phyloP scores from a whole-genome alignment of 139 green algal genomes.

The Coelastrella sp. region DNA sequence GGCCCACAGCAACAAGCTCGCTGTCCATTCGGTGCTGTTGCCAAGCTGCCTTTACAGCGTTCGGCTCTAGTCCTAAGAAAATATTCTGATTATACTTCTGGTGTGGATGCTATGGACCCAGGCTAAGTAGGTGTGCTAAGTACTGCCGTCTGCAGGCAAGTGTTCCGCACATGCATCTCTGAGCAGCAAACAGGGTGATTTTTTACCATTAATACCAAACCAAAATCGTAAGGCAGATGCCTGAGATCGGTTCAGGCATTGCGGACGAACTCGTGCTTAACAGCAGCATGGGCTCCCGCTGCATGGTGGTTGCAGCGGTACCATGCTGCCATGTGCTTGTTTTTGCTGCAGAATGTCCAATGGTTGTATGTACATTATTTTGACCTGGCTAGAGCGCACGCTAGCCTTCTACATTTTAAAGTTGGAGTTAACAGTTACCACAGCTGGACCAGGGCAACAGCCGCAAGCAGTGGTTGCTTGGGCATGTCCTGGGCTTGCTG shows the following conservation, averaged over 20 bases:
- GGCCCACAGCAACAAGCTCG: not conserved
- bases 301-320: not conserved
- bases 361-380: not conserved
- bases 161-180: not conserved
- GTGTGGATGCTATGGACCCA: not conserved
- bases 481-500: too few species aligned
- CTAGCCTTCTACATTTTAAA: not conserved
- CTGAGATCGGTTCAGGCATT: too few species aligned
- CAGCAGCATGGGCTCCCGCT: not conserved
- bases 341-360: not conserved
- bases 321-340: not conserved
- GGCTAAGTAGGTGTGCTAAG: not conserved
- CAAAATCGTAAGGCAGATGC: too few species aligned
- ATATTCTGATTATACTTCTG: not conserved
- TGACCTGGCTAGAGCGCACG: not conserved
- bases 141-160: slow-evolving; percentile 11
- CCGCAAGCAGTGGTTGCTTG: too few species aligned
- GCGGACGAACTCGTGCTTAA: too few species aligned
- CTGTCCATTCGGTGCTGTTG: not conserved
- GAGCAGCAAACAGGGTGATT: not conserved
- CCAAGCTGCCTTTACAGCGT: not conserved
- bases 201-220: too few species aligned
- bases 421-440: not conserved
- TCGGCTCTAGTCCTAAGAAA: not conserved
- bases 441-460: not conserved